phyloP scores from a whole-genome alignment of 2,329 filamentous ascomycete species.

The Hortaea sp. region DNA sequence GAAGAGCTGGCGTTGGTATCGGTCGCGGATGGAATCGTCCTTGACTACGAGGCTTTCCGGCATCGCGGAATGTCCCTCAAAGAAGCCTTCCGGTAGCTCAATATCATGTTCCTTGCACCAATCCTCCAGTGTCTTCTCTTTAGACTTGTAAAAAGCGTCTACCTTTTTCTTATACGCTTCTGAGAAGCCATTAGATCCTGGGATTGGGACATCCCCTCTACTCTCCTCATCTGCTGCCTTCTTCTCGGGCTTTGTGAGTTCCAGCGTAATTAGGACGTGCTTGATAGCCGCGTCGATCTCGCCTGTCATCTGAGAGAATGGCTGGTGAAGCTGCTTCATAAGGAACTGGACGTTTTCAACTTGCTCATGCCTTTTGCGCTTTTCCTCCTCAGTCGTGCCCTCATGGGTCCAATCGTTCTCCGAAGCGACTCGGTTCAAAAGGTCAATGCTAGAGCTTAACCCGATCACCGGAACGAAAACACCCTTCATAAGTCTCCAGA shows the following conservation, averaged over 20 bases:
- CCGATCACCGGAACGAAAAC: slow-evolving; percentile 59
- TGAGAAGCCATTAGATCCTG: slow-evolving; percentile 51
- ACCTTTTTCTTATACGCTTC: slow-evolving; percentile 44
- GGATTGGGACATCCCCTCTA: slow-evolving; percentile 32
- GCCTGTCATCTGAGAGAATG: slow-evolving; percentile 52
- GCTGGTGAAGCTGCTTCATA: slow-evolving; percentile 58
- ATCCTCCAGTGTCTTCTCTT: slow-evolving; percentile 46
- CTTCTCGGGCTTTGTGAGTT: slow-evolving; percentile 36
- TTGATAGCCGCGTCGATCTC: slow-evolving; percentile 56
- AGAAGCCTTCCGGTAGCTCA: slow-evolving; percentile 41
- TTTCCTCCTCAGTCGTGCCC: slow-evolving; percentile 10
- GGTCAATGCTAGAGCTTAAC: slow-evolving; percentile 58
- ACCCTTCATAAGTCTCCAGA: slow-evolving; percentile 50
- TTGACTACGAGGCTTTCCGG: slow-evolving; percentile 26
- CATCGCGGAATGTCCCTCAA: slow-evolving; percentile 39
- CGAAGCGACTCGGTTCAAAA: slow-evolving; percentile 56
- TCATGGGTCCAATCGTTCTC: slow-evolving; percentile 38
- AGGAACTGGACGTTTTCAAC: slow-evolving; percentile 49
- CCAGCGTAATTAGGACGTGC: slow-evolving; percentile 48
- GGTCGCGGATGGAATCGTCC: slow-evolving; percentile 52
- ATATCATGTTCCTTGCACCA: slow-evolving; percentile 40
- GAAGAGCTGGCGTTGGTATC: slow-evolving; percentile 58
- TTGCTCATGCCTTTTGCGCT: slow-evolving; percentile 8
- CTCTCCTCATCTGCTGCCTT: slow-evolving; percentile 29
- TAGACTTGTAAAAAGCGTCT: slow-evolving; percentile 44